phyloP scores from a whole-genome alignment of 257 asterid species.

The Nemophila menziesii region DNA sequence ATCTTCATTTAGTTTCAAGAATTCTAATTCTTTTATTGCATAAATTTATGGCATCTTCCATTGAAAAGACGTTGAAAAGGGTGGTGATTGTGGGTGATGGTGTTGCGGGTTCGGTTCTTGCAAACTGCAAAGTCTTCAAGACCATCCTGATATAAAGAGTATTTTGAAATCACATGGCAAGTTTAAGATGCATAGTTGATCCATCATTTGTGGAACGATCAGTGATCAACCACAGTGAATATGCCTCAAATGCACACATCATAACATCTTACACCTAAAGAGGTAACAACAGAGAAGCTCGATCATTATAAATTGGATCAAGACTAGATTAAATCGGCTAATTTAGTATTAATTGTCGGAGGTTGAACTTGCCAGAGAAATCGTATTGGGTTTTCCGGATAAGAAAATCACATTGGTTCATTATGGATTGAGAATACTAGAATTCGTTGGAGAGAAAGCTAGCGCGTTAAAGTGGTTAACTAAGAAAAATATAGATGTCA shows the following conservation, averaged over 20 bases:
- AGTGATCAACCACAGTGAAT: constrained; percentile 10
- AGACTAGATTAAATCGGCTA: constrained; percentile 11
- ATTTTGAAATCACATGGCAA: constrained; percentile 15
- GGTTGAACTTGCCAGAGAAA: constrained; percentile 22
- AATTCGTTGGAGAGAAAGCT: constrained; percentile 13
- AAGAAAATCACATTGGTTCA: constrained; percentile 18
- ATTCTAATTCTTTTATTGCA: no score
- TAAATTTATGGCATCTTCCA: background rate
- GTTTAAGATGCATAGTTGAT: constrained; percentile 14
- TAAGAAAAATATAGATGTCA: constrained; percentile 15
- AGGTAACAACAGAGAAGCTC: constrained; percentile 7
- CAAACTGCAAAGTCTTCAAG: constrained; percentile 12
- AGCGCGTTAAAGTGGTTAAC: constrained; percentile 12
- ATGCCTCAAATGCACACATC: constrained; percentile 2
- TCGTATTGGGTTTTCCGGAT: constrained; percentile 14
- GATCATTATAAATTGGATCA: constrained; percentile 1
- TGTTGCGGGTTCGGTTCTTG: constrained; percentile 14
- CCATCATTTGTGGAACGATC: constrained; percentile 10
- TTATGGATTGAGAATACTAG: constrained; percentile 13
- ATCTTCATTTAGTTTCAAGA: background rate
- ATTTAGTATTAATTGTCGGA: constrained; percentile 14
- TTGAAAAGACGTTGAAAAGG: background rate
- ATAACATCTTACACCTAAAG: constrained; percentile 6
- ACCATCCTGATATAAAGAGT: constrained; percentile 8
- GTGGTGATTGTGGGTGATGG: constrained; percentile 17